Evolutionary conservation across 768 basidiomycete genomes (phyloP), one percentile per base, ranked within the genome.

Genomic region (Botryobasidium botryosum): DNA sequence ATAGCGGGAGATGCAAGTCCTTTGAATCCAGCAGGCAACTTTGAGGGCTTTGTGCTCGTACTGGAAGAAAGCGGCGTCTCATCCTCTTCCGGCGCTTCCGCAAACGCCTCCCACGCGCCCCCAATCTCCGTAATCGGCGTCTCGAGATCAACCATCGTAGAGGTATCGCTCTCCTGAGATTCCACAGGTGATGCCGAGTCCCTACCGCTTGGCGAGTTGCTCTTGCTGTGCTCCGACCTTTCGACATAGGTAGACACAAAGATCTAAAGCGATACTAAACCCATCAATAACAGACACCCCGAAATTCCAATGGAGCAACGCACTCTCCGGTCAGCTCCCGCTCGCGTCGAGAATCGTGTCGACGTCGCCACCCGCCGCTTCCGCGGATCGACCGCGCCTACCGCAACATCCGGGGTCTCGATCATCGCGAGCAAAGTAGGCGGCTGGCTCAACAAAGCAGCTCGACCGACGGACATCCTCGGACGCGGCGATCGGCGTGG

Each of bases 1-100:
- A 88, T 85, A 61, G 82, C 87, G 2, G 88, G 85, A 20, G 74
- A 81, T 25, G 84, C 80, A 35, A 92, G 67, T 2, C 85, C 85
- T 17, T 66, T 57, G 53, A 86, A 88, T 0, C 83, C 77, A 13
- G 23, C 40, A 42, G 8, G 17, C 17, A 33, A 17, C 33, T 71
- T 59, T 0, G 85, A 54, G 5, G 81, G 83, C 52, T 71, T 74
- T 10, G 72, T 62, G 3, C 60, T 62, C 4, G 56, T 59, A 2
- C 59, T 59, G n/a, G 61, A 50, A n/a, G 56, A 49, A 13, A 52
- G 31, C 5, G 43, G 29, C 18, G 48, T 13, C 1, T 38, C 49
- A 13, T 35, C 28, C 2, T 18, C 13, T 12, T 52, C 45, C 8
- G 49, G 44, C 29, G 44, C 36, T 12, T 53, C 51, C 31, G 79